Percentiles rank a stretch among this genome's conserved stretches.
Evolutionary conservation across 1,139 yeast species (phyloP).

Genomic region (Pneumocystis wakefieldiae): DNA sequence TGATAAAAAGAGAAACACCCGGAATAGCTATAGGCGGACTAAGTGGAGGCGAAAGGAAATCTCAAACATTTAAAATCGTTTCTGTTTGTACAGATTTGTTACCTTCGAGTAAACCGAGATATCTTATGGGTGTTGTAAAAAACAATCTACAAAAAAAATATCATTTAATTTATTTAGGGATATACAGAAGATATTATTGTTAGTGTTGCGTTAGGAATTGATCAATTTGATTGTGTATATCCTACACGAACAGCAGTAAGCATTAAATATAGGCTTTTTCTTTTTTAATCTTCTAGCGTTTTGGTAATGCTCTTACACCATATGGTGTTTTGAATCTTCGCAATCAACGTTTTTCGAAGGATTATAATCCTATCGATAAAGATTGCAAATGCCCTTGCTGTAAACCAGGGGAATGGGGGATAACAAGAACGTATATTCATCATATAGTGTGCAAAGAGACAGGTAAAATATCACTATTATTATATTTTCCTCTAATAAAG

Average conservation of each 20-base stretch:
- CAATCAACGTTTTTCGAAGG: conserved; percentile 24
- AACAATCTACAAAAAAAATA: not conserved
- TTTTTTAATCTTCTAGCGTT: conserved; percentile 18
- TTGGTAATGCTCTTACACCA: conserved; percentile 33
- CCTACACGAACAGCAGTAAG: conserved; percentile 31
- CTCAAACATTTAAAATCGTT: conserved; percentile 27
- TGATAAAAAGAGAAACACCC: conserved; percentile 32
- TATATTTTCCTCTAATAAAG: conserved; percentile 20
- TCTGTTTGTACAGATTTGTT: conserved; percentile 28
- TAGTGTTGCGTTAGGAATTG: conserved; percentile 33
- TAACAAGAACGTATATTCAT: conserved; percentile 27
- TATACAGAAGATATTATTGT: conserved; percentile 34
- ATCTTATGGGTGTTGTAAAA: conserved; percentile 31
- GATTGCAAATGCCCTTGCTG: conserved; percentile 32
- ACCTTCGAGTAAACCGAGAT: conserved; percentile 31
- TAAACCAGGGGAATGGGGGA: conserved; percentile 25
- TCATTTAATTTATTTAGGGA: conserved; percentile 18
- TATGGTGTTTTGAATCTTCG: conserved; percentile 27
- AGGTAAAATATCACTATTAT: not conserved
- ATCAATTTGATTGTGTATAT: conserved; percentile 33
- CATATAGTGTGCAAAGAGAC: conserved; percentile 25
- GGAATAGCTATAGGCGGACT: conserved; percentile 35
- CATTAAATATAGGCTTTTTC: not conserved
- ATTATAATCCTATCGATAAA: conserved; percentile 26
- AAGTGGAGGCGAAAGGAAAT: conserved; percentile 33